These are phyloP conservation scores for Dipodascus albidus DNA, from an alignment of 805 yeast species.

Conservation along the genomic window DNA sequence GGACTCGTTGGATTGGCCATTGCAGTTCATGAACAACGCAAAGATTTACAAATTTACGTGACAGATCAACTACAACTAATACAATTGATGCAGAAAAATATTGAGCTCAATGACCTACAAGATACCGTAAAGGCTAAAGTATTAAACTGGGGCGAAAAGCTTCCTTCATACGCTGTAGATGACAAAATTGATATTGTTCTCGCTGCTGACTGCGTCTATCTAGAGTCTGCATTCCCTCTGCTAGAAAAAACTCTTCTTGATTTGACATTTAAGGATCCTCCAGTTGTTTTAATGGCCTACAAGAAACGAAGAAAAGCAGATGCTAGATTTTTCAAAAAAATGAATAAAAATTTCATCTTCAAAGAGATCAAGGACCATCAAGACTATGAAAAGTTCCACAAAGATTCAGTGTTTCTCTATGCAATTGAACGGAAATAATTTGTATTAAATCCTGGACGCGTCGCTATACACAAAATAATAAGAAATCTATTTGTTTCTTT, in stretches of 20 bases:
- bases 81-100: constrained; percentile 36
- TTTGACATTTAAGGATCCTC: constrained; percentile 27
- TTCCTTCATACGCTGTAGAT: constrained; percentile 28
- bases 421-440: background rate
- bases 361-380: constrained; percentile 19
- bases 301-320: constrained; percentile 40
- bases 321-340: constrained; percentile 19
- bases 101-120: constrained; percentile 29
- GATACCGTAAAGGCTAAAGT: constrained; percentile 31
- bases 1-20: constrained; percentile 38
- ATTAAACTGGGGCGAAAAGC: constrained; percentile 35
- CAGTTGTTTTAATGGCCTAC: constrained; percentile 40
- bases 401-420: constrained; percentile 14
- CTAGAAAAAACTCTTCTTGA: constrained; percentile 39
- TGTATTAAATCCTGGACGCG: background rate
- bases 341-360: constrained; percentile 21
- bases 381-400: constrained; percentile 19
- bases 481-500: constrained; percentile 21
- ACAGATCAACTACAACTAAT: constrained; percentile 41
- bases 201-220: constrained; percentile 53
- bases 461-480: background rate
- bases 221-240: constrained; percentile 42
- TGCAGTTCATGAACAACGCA: constrained; percentile 17
- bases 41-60: constrained; percentile 29
- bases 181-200: constrained; percentile 33